Evolutionary conservation across 768 basidiomycete species (phyloP).

Genomic region (Tylopilus sp.): DNA sequence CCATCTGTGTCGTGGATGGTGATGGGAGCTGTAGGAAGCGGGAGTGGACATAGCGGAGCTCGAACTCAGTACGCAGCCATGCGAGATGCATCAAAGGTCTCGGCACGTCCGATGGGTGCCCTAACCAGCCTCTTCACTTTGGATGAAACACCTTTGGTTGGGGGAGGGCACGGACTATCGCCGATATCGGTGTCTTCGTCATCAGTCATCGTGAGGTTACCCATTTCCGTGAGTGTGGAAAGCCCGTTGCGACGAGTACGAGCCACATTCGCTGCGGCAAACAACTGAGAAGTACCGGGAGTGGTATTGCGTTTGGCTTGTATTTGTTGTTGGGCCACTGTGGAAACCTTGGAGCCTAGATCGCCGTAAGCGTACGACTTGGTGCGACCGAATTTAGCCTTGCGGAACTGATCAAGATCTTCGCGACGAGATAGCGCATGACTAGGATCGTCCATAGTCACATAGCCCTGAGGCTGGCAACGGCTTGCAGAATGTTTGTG

Average conservation of each 20-base stretch:
- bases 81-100: slow-evolving; percentile 65
- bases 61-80: slow-evolving; percentile 44
- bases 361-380: slow-evolving; percentile 95
- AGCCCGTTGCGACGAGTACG: slow-evolving; percentile 61
- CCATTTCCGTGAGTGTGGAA: slow-evolving; percentile 65
- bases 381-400: slow-evolving; percentile 81
- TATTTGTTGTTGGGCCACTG: slow-evolving; percentile 33
- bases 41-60: not conserved
- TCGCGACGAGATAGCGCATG: slow-evolving; percentile 77
- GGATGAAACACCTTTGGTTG: slow-evolving; percentile 52
- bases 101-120: slow-evolving; percentile 52
- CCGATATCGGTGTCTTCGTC: slow-evolving; percentile 78
- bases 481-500: slow-evolving; percentile 63
- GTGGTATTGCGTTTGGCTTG: slow-evolving; percentile 65
- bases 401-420: slow-evolving; percentile 90
- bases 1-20: not conserved
- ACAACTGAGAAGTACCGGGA: slow-evolving; percentile 54
- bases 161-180: slow-evolving; percentile 86
- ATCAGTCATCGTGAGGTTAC: slow-evolving; percentile 59
- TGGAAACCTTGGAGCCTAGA: slow-evolving; percentile 40
- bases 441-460: slow-evolving; percentile 92
- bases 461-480: slow-evolving; percentile 81
- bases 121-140: slow-evolving; percentile 57
- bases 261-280: slow-evolving; percentile 68
- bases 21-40: not conserved